Conservation (phyloP, 78 protist genomes). For the Protostelium mycophagum region DNA sequence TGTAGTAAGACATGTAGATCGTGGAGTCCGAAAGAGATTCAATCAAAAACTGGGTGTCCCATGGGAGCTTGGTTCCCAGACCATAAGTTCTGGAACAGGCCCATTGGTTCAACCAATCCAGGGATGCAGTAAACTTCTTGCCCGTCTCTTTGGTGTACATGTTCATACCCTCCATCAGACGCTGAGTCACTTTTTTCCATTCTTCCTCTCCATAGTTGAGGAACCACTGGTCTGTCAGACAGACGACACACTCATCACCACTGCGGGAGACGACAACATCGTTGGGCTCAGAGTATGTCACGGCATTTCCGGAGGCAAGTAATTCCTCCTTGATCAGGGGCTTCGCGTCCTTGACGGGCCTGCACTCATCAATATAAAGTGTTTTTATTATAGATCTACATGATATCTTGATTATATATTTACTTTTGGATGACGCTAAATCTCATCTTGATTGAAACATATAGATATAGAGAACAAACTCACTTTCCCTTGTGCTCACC, state of each 20-base stretch:
- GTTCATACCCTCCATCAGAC: slow-evolving; percentile 42
- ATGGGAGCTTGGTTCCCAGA: slow-evolving; percentile 97
- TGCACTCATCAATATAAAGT: neutral
- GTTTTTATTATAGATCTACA: too few relatives aligned
- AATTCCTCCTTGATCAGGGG: slow-evolving; percentile 50
- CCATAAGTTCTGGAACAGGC: slow-evolving; percentile 99
- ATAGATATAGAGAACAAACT: neutral
- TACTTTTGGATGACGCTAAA: too few relatives aligned
- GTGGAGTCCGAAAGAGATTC: slow-evolving; percentile 99
- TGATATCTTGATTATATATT: too few relatives aligned
- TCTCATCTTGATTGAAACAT: too few relatives aligned
- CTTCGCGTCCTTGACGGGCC: slow-evolving; percentile 84
- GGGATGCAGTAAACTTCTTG: slow-evolving; percentile 40
- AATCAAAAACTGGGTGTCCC: slow-evolving; percentile 83
- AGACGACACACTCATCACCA: slow-evolving; percentile 98
- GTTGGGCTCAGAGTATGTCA: slow-evolving; percentile 94
- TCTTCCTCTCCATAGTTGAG: slow-evolving; percentile 93
- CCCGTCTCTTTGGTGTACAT: slow-evolving; percentile 37
- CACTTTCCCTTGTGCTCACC: slow-evolving; percentile 77
- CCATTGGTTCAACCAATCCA: slow-evolving; percentile 91
- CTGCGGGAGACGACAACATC: slow-evolving; percentile 90
- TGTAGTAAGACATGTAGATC: slow-evolving; percentile 99
- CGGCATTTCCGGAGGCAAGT: slow-evolving; percentile 70
- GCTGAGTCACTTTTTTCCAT: slow-evolving; percentile 75
- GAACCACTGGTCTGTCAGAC: slow-evolving; percentile 98